A percentile compares a stretch with the other conserved stretches of the same genome.
Evolutionary conservation across 148 eudicot species (phyloP).

Genomic region (Fagopyrum homotropicum): DNA sequence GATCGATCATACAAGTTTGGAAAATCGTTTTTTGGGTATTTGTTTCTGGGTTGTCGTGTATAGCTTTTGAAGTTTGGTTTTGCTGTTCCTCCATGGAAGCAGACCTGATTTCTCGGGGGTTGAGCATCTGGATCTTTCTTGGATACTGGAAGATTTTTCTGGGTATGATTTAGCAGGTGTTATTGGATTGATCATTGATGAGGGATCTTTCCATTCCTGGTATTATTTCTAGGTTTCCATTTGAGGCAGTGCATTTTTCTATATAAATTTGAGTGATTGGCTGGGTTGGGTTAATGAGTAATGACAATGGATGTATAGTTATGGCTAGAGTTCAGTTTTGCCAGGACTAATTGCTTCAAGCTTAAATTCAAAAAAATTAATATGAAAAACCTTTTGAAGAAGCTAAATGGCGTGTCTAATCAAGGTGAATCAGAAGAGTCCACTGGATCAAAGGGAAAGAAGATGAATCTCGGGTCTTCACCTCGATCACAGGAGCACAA

Average conservation of each 20-base stretch:
- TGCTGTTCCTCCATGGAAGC: background rate
- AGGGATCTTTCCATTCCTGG: background rate
- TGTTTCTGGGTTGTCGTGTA: background rate
- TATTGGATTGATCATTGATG: constrained; percentile 7
- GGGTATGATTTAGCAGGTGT: constrained; percentile 8
- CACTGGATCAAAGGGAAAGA: constrained; percentile 43
- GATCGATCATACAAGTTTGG: background rate
- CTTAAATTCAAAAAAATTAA: constrained; percentile 15
- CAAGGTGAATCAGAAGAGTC: constrained; percentile 62
- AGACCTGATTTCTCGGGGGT: constrained; percentile 1
- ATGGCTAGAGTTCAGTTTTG: constrained; percentile 35
- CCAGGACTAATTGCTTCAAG: constrained; percentile 27
- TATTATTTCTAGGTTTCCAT: background rate
- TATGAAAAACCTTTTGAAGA: constrained; percentile 87
- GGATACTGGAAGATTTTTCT: background rate
- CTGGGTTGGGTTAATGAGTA: constrained; percentile 15
- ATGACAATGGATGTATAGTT: constrained; percentile 46
- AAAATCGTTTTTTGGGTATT: background rate
- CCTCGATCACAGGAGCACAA: constrained; percentile 30
- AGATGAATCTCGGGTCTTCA: constrained; percentile 27
- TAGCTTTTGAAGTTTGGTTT: constrained; percentile 2
- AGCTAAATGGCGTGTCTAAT: constrained; percentile 56
- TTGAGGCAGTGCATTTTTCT: background rate
- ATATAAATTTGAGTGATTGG: constrained; percentile 21
- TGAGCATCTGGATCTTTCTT: background rate